These are phyloP conservation scores for Mychonastes homosphaera DNA, from an alignment of 139 green algal species.

Conservation along the genomic window DNA sequence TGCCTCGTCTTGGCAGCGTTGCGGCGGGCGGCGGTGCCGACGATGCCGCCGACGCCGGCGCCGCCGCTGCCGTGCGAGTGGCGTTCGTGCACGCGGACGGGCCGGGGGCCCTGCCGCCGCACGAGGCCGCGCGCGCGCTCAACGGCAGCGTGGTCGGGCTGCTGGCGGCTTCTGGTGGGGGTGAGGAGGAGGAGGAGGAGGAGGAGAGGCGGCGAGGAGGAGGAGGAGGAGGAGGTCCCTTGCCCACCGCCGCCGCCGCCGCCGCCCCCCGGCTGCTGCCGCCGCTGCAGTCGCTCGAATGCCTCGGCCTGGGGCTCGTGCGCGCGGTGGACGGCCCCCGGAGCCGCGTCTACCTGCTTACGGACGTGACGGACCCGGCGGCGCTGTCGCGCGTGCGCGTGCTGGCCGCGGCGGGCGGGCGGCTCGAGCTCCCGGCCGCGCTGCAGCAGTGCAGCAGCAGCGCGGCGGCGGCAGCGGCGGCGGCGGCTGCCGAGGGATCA, in stretches of 20 bases:
- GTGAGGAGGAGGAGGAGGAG: not conserved
- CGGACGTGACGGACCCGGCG: slow-evolving; percentile 21
- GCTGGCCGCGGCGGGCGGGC: slow-evolving; percentile 47
- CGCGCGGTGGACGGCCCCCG: slow-evolving; percentile 35
- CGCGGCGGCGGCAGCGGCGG: slow-evolving; percentile 8
- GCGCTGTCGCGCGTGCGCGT: slow-evolving; percentile 31
- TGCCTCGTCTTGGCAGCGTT: too few relatives aligned
- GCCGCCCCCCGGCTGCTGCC: not conserved
- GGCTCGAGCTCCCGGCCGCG: slow-evolving; percentile 49
- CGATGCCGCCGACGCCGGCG: too few relatives aligned
- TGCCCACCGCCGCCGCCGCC: too few relatives aligned
- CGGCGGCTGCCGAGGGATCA: slow-evolving; percentile 11
- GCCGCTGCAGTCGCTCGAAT: slow-evolving; percentile 31
- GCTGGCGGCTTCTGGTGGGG: not conserved
- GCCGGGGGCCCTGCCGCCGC: slow-evolving; percentile 19
- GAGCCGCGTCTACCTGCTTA: slow-evolving; percentile 47
- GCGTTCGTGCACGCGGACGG: slow-evolving; percentile 30
- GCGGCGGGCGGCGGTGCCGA: too few relatives aligned
- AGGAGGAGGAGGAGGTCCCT: slow-evolving; percentile 14
- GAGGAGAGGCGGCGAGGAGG: not conserved
- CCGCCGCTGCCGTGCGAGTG: slow-evolving; percentile 31
- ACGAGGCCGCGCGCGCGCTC: too few relatives aligned
- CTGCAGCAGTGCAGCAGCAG: slow-evolving; percentile 53
- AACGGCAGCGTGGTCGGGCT: slow-evolving; percentile 66
- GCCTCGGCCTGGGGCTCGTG: slow-evolving; percentile 64